Evolutionary conservation across 2,329 filamentous ascomycete species (phyloP).

Genomic region (Exserohilum rostratum): DNA sequence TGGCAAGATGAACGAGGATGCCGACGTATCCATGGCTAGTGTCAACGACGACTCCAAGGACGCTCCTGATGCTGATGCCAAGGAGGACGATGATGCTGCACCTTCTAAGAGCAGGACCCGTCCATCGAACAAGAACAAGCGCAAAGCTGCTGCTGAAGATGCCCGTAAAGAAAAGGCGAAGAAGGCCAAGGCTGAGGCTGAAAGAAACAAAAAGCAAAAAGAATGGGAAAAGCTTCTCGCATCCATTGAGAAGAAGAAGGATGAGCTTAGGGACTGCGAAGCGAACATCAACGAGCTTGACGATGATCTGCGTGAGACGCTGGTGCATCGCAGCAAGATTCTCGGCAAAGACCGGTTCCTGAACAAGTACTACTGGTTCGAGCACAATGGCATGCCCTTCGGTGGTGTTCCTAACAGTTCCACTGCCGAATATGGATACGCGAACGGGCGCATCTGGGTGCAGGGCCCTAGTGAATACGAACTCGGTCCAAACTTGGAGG

Average conservation of each 20-base stretch:
- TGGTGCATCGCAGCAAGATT: constrained; percentile 87
- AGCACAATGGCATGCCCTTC: constrained; percentile 97
- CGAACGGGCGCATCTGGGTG: constrained; percentile 94
- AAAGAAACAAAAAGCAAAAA: constrained; percentile 75
- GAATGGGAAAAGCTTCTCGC: constrained; percentile 86
- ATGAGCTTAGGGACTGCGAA: constrained; percentile 79
- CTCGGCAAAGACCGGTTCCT: constrained; percentile 96
- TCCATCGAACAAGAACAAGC: constrained; percentile 70
- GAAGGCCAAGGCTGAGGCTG: constrained; percentile 64
- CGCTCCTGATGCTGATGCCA: constrained; percentile 70
- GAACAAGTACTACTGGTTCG: constrained; percentile 99
- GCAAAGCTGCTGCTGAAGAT: constrained; percentile 71
- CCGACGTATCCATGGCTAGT: constrained; percentile 63
- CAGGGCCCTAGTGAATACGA: constrained; percentile 93
- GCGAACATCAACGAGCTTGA: constrained; percentile 84
- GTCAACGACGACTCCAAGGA: constrained; percentile 67
- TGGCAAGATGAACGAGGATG: constrained; percentile 59
- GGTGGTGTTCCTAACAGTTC: constrained; percentile 86
- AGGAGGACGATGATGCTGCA: constrained; percentile 57
- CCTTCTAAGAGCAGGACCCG: constrained; percentile 65
- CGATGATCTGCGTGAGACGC: constrained; percentile 90
- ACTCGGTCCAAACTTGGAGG: constrained; percentile 56
- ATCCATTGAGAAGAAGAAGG: constrained; percentile 87
- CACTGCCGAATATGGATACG: constrained; percentile 84
- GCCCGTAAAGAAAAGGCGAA: constrained; percentile 71